Conservation (phyloP, 495 filamentous ascomycete species). For the Penicillium canariense region DNA sequence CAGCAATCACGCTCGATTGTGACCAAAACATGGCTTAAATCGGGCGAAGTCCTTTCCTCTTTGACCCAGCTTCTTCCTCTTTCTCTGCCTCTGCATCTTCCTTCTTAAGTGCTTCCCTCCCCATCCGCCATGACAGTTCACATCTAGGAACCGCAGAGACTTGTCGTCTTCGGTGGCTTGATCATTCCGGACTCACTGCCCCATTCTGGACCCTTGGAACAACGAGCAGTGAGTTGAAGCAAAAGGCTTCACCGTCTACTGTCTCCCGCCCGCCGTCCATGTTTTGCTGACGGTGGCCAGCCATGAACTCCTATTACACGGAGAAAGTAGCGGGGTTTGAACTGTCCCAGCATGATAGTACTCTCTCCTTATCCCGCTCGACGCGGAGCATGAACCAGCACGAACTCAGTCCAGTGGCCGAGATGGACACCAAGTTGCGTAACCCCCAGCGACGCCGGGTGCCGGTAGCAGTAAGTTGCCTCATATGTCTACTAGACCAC, state of each 20-base stretch:
- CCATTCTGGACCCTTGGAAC: not conserved
- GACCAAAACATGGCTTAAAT: constrained; percentile 31
- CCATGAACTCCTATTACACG: constrained; percentile 37
- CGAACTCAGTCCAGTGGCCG: constrained; percentile 26
- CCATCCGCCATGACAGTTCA: constrained; percentile 5
- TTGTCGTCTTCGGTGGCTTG: not conserved
- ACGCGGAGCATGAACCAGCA: constrained; percentile 26
- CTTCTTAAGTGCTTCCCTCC: constrained; percentile 3
- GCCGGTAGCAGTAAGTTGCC: constrained; percentile 64
- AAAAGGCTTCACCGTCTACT: not conserved
- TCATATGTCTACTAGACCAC: constrained; percentile 4
- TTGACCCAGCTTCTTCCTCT: no score
- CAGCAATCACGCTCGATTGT: constrained; percentile 31
- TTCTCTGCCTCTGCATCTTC: constrained; percentile 1
- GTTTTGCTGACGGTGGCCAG: no score
- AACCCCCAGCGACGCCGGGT: constrained; percentile 51
- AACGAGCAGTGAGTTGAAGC: not conserved
- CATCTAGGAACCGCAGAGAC: constrained; percentile 1
- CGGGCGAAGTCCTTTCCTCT: constrained; percentile 19
- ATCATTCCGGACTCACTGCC: not conserved
- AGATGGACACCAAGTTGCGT: constrained; percentile 34
- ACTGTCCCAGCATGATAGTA: constrained; percentile 12
- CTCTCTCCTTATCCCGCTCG: constrained; percentile 30
- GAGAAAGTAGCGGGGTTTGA: constrained; percentile 31
- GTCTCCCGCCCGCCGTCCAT: not conserved